Percentiles rank a stretch among this genome's conserved stretches.
Evolutionary conservation across 495 filamentous ascomycete genomes (phyloP).

Genomic region (Xylaria cubensis): DNA sequence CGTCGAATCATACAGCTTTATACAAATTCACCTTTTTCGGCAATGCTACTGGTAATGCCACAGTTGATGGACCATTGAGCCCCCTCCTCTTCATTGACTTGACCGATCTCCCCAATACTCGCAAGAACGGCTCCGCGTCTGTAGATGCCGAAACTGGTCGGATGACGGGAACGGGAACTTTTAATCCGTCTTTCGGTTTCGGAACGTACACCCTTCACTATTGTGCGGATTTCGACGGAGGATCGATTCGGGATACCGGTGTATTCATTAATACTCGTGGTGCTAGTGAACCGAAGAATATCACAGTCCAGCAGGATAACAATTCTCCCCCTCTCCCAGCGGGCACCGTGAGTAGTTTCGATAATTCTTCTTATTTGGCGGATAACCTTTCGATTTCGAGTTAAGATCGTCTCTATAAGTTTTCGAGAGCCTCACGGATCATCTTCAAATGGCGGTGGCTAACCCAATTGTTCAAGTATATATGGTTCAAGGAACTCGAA

Average conservation of each 20-base stretch:
- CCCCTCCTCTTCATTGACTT: slow-evolving; percentile 67
- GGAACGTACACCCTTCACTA: slow-evolving; percentile 65
- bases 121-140: slow-evolving; percentile 61
- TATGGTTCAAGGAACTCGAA: slow-evolving; percentile 56
- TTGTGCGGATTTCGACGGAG: slow-evolving; percentile 70
- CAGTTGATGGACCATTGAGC: slow-evolving; percentile 50
- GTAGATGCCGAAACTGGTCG: slow-evolving; percentile 59
- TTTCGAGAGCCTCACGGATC: not conserved
- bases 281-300: slow-evolving; percentile 53
- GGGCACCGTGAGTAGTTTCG: slow-evolving; percentile 47
- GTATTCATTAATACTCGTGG: slow-evolving; percentile 64
- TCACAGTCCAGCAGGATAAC: slow-evolving; percentile 58
- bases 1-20: slow-evolving; percentile 65
- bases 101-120: slow-evolving; percentile 65
- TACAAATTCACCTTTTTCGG: slow-evolving; percentile 69
- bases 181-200: slow-evolving; percentile 69
- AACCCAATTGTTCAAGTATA: slow-evolving; percentile 44
- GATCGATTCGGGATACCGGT: slow-evolving; percentile 63
- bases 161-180: slow-evolving; percentile 67
- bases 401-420: not conserved
- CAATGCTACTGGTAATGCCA: slow-evolving; percentile 37
- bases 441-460: not conserved
- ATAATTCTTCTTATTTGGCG: not conserved
- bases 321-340: slow-evolving; percentile 65
- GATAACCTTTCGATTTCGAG: not conserved